A percentile compares a stretch with the other conserved stretches of the same genome.
Evolutionary conservation across 2,329 filamentous ascomycete species (phyloP).

Genomic region (Microsporum audouinii): DNA sequence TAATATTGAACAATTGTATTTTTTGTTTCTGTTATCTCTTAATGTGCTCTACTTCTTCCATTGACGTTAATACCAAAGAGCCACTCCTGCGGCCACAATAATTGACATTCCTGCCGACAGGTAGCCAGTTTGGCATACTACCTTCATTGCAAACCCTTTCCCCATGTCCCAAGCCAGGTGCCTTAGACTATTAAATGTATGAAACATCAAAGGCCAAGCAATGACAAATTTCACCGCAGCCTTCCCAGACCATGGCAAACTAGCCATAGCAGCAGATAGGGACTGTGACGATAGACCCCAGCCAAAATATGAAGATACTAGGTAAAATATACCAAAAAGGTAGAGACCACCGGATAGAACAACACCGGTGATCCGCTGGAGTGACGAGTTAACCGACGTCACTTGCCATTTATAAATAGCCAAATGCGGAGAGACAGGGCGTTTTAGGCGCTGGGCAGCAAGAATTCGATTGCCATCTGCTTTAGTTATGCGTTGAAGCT

Average conservation of each 20-base stretch:
- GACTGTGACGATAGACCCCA: slow-evolving; percentile 55
- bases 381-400: slow-evolving; percentile 63
- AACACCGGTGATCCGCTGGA: slow-evolving; percentile 73
- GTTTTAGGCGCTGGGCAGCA: slow-evolving; percentile 64
- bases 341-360: slow-evolving; percentile 63
- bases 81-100: too few relatives aligned
- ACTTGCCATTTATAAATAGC: slow-evolving; percentile 75
- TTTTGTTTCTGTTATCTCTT: too few relatives aligned
- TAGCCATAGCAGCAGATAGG: slow-evolving; percentile 52
- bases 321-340: slow-evolving; percentile 67
- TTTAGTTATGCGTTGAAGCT: background rate
- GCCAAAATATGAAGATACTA: slow-evolving; percentile 62
- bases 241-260: slow-evolving; percentile 49
- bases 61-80: too few relatives aligned
- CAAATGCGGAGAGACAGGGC: slow-evolving; percentile 76
- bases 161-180: too few relatives aligned
- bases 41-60: too few relatives aligned
- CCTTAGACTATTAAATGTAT: slow-evolving; percentile 24
- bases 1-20: too few relatives aligned
- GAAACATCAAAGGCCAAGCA: slow-evolving; percentile 56
- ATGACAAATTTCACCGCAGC: slow-evolving; percentile 46
- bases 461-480: slow-evolving; percentile 42
- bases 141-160: background rate
- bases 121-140: background rate
- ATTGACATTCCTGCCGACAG: too few relatives aligned